Base-by-base conservation (phyloP, 2,329 filamentous ascomycete genomes). In the Aspergillus melleus region DNA sequence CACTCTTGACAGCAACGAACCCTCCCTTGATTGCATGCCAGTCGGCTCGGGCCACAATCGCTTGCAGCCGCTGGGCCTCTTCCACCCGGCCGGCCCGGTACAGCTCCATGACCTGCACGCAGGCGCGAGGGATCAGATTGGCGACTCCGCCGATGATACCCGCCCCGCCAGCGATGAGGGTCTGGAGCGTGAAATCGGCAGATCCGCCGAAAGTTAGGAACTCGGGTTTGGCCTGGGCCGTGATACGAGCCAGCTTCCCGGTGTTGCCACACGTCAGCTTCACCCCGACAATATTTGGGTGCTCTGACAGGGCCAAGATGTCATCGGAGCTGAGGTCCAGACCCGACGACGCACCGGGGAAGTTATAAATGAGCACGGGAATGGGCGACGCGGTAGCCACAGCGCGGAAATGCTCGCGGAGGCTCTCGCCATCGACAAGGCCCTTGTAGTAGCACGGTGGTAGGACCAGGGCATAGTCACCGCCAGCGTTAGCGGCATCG, bases 131-230 rank as follows among this genome's bases (percentile, higher is more conserved):
- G 76, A 94, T 87, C 59, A 96, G 87, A 72, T 96, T 96, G 62
- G 91, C 92, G 47, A 90, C 88, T 20, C 92, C 92, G 16, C 90
- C 91, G 70, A 96, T 95, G 76, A 95, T 92, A 32, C 92, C 91
- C 58, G 86, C 89, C 49, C 91, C 91, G 52, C 91, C 91, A 52
- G 86, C 90, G 61, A 89, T 83, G 4, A 93, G 83, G 1, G 91
- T 94, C 78, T 94, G 92, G 29, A 91, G 82, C 0, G 91, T 92
- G 76, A 96, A 96, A 77, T 96, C 92, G 71, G 90, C 91, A 74
- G 95, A 91, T 65, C 91, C 92, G 50, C 91, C 91, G 71, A 95
- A 92, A 20, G 91, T 91, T 85, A 95, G 90, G 81, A 93, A 96
- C 8, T 77, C 78, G 16, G 68, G 55, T 54, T 75, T 72, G 24